phyloP scores from a whole-genome alignment of 1,139 yeast species.

The Pichia inconspicua region DNA sequence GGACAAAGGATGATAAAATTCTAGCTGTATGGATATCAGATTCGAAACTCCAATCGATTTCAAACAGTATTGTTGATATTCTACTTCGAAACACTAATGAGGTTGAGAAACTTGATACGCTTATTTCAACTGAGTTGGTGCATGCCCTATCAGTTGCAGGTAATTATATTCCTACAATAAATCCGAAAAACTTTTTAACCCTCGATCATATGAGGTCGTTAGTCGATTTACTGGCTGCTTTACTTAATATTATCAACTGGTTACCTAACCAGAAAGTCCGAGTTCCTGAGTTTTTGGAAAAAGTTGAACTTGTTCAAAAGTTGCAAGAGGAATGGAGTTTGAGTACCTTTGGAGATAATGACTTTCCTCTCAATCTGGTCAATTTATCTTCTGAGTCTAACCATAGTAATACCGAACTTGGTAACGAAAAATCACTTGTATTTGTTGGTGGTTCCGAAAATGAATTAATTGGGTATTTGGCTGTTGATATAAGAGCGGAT shows the following conservation, averaged over 20 bases:
- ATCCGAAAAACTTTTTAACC: constrained; percentile 19
- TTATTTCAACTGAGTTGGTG: constrained; percentile 17
- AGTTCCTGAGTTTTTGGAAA: constrained; percentile 29
- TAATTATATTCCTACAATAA: constrained; percentile 13
- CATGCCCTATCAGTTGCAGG: constrained; percentile 17
- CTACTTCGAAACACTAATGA: constrained; percentile 4
- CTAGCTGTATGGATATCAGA: constrained; percentile 22
- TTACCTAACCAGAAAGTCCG: constrained; percentile 42
- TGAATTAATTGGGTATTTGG: constrained; percentile 8
- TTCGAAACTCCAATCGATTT: constrained; percentile 14
- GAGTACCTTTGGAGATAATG: constrained; percentile 9
- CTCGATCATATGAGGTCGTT: constrained; percentile 35
- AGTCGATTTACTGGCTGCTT: constrained; percentile 40
- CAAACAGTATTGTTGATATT: constrained; percentile 18
- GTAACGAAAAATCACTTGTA: constrained; percentile 19
- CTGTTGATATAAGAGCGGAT: constrained; percentile 9
- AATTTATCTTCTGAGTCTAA: constrained; percentile 25
- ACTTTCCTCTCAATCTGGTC: constrained; percentile 14
- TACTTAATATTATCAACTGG: constrained; percentile 48
- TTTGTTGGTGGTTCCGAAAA: neutral
- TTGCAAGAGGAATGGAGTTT: constrained; percentile 27
- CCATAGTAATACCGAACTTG: neutral
- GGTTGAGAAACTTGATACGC: neutral
- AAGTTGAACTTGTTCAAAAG: constrained; percentile 13
- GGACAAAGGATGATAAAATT: constrained; percentile 12